These are phyloP conservation scores for Ormosia semicastrata DNA, from an alignment of 306 rosid genomes.

Conservation along the genomic window DNA sequence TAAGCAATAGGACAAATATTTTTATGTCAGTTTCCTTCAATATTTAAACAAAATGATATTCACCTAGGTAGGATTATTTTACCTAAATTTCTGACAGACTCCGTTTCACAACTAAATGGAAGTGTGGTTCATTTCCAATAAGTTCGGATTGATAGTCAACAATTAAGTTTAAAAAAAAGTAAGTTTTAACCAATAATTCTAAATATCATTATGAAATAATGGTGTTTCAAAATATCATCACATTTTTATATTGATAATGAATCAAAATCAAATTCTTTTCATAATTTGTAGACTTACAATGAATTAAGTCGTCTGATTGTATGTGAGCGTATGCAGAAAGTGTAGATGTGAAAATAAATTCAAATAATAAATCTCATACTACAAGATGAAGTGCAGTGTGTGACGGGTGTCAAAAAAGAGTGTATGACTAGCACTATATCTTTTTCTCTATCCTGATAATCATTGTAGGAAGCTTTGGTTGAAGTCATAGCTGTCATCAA, in stretches of 20 bases:
- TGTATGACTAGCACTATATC: background rate
- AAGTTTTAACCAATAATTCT: no score
- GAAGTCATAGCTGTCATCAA: constrained; percentile 2
- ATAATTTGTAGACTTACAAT: no score
- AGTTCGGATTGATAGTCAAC: background rate
- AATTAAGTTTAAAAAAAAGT: no score
- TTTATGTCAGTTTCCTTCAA: no score
- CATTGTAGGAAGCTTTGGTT: background rate
- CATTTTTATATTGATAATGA: no score
- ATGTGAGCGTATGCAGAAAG: no score
- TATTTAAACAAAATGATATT: no score
- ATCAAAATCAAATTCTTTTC: no score
- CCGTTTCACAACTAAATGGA: background rate
- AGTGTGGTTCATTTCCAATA: background rate
- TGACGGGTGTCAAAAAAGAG: background rate
- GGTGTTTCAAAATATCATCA: no score
- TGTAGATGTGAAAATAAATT: background rate
- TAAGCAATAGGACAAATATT: no score
- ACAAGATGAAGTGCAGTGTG: background rate
- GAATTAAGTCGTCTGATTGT: no score
- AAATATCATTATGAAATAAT: no score
- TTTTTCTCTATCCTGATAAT: background rate
- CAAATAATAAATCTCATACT: background rate
- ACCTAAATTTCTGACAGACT: background rate
- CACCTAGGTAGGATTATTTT: background rate